Base-by-base conservation (phyloP, 306 rosid genomes). In the Rosa persica region DNA sequence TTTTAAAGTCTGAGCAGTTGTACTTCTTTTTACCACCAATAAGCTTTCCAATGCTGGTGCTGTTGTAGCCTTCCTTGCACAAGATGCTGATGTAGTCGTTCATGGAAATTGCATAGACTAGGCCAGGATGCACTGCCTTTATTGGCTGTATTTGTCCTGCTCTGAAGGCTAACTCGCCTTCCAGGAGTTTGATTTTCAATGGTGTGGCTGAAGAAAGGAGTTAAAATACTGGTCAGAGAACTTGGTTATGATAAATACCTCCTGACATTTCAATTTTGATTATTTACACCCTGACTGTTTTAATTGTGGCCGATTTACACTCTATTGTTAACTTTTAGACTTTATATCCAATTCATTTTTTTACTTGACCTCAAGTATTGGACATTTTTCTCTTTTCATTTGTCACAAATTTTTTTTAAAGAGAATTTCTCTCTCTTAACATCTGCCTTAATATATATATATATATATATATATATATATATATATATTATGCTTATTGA, bases 121-220 rank as follows among this genome's bases (percentile, higher is more conserved):
- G 89, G 22, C 97, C 96, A 1, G 97, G 96, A 74, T 89, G 80
- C 22, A 79, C 27, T 52, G 97, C 97, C 30, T 64, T 67, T 15
- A 7, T 61, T 2, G 97, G 97, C 42, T 81, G 77, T 11, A 94
- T 83, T 81, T 94, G 91, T 81, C 98, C 98, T 15, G 98, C 86
- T 38, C 98, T 96, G 2, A 81, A 19, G 42, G 87, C 91, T 30
- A 90, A 83, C 80, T 76, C 88, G 0, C 81, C 82, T 30, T 52
- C 49, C n/a, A 30, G n/a, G 42, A 67, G 90, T 62, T 49, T 48
- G 43, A 52, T 76, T 80, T 72, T 85, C 65, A 90, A 30, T 8
- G 93, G 93, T 19, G 89, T 92, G 8, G 98, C 96, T 94, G 82
- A 79, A 60, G 16, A 34, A 79, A 17, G 57, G 19, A 83, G 78